Percentiles rank a stretch among this genome's conserved stretches.
Evolutionary conservation across 2,329 filamentous ascomycete species (phyloP).

Genomic region (Cytospora chrysosperma): DNA sequence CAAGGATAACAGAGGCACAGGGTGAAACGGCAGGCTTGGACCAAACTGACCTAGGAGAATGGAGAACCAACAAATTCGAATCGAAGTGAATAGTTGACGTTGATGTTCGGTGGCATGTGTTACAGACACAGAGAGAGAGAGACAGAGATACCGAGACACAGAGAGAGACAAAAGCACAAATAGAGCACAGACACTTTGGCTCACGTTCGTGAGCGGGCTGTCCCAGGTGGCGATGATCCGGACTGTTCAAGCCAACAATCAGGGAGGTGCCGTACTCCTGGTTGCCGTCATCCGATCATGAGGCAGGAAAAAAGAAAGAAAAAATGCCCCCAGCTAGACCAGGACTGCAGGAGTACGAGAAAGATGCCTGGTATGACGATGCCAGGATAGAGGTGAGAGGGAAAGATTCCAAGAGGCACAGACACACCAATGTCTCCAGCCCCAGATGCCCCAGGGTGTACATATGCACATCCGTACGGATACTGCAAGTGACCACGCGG

Average conservation of each 20-base stretch:
- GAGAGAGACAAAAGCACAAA: slow-evolving; percentile 7
- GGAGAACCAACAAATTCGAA: neutral
- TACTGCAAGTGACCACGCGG: slow-evolving; percentile 9
- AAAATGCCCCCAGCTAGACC: too few relatives aligned
- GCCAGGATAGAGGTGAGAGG: neutral
- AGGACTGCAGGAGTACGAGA: neutral
- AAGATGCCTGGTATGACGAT: neutral
- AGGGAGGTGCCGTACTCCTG: neutral
- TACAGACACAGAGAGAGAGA: slow-evolving; percentile 6
- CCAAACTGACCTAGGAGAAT: neutral
- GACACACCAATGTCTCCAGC: neutral
- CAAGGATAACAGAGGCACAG: neutral
- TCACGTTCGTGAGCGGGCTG: neutral
- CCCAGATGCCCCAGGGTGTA: neutral
- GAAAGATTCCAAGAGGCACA: slow-evolving; percentile 1
- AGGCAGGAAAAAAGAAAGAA: neutral
- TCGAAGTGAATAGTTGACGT: neutral
- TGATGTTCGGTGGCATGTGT: slow-evolving; percentile 1
- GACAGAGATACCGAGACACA: slow-evolving; percentile 5
- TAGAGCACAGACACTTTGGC: slow-evolving; percentile 9
- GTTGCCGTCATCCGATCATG: slow-evolving; percentile 1
- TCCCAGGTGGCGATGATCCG: neutral
- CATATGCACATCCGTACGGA: neutral
- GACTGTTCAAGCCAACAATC: slow-evolving; percentile 9
- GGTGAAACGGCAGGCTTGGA: neutral